Evolutionary conservation across 805 yeast species (phyloP).

Genomic region (Saturnispora besseyi): DNA sequence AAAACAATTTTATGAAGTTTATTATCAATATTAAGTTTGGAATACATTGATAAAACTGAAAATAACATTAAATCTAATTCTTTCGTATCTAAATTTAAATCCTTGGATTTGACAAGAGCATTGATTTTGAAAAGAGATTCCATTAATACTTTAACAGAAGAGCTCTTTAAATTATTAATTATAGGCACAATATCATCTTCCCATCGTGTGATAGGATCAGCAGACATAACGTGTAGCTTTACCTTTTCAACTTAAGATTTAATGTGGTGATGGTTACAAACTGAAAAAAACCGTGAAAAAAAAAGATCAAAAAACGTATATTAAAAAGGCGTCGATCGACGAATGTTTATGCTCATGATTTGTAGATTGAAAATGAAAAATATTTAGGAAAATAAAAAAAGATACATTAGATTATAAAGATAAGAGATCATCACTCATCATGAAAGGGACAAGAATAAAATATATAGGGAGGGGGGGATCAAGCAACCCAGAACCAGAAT

Average conservation of each 20-base stretch:
- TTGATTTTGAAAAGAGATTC: slow-evolving; percentile 28
- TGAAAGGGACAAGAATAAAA: background rate
- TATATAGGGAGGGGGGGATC: background rate
- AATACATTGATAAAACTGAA: slow-evolving; percentile 39
- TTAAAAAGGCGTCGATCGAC: background rate
- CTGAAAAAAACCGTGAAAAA: slow-evolving; percentile 4
- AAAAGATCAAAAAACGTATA: background rate
- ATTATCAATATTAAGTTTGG: slow-evolving; percentile 40
- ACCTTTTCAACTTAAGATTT: background rate
- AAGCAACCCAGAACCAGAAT: slow-evolving; percentile 42
- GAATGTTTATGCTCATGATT: background rate
- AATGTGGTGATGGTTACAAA: background rate
- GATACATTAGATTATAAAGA: background rate
- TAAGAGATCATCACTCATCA: background rate
- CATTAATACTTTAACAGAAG: slow-evolving; percentile 31
- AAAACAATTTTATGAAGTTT: slow-evolving; percentile 37
- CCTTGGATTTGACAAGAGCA: slow-evolving; percentile 21
- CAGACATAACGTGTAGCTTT: slow-evolving; percentile 7
- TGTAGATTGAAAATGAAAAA: background rate
- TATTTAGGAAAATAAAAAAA: background rate
- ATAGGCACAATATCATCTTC: slow-evolving; percentile 12
- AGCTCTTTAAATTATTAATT: slow-evolving; percentile 18
- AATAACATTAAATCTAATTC: slow-evolving; percentile 26
- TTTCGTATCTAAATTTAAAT: slow-evolving; percentile 10
- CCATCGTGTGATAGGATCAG: slow-evolving; percentile 9